Evolutionary conservation across 2,329 filamentous ascomycete genomes (phyloP), one percentile per base, ranked within the genome.

Genomic region (Aspergillus jensenii): DNA sequence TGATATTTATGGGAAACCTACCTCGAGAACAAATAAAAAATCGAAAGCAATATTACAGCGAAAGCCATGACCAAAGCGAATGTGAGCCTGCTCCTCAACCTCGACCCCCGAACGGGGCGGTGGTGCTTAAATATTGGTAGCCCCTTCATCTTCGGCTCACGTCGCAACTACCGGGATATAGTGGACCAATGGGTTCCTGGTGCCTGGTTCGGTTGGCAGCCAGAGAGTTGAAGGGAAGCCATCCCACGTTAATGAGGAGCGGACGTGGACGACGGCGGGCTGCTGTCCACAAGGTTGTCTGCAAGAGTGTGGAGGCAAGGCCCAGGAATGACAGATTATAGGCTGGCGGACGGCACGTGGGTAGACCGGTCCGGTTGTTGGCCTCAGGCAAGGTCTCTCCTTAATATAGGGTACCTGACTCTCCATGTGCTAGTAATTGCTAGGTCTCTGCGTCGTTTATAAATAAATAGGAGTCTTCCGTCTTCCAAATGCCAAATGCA

Each of bases 101-200:
- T 17, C 37, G 23, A 11, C 12, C 19, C 17, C 19, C 25, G 23
- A 17, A 35, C 37, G 6, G 37, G 58, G 27, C 37, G 43, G 47
- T 55, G 53, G 17, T 62, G 46, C 52, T 65, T 56, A 51, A 39
- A 49, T 51, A 39, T 15, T 19, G 46, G 45, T 33, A 27, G 59
- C 57, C 52, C 60, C 53, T 55, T 65, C 63, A 64, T 65, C 21
- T 17, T 49, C 21, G 19, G 14, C 37, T 50, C 23, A 39, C 59
- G 53, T 47, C 37, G 23, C 53, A 51, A 48, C 41, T n/a, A n/a
- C 47, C 35, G 51, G 15, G 15, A 39, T 33, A 21, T 11, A 33
- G 44, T 52, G 21, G 54, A 43, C 25, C 25, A 37, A 54, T 25
- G 15, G 9, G 17, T 41, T 41, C n/a, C 15, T n/a, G 17, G 19